Percentiles rank a stretch among this genome's conserved stretches.
phyloP scores from a whole-genome alignment of 129 eudicot genomes.

The Rutidosis leptorrhynchoides region DNA sequence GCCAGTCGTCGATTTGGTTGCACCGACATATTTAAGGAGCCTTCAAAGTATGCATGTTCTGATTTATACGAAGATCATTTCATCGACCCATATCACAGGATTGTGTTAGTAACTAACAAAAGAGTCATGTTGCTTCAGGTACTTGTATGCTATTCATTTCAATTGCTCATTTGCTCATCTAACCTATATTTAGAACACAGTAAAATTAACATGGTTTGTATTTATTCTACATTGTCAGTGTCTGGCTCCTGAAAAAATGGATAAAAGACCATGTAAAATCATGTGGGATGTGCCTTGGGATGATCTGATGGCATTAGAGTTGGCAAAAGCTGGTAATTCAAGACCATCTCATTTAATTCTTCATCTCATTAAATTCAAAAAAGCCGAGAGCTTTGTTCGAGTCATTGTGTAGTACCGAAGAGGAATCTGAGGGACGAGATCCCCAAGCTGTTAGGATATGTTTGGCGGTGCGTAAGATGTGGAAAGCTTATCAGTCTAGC shows the following conservation, averaged over 20 bases:
- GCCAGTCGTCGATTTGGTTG: constrained; percentile 94
- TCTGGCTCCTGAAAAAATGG: constrained; percentile 71
- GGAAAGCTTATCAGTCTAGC: constrained; percentile 67
- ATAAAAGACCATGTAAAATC: constrained; percentile 88
- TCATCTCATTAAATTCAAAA: constrained; percentile 65
- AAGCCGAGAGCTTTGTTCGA: constrained; percentile 70
- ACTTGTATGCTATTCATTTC: neutral
- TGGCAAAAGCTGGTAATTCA: constrained; percentile 76
- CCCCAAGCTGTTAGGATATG: constrained; percentile 89
- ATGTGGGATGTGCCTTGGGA: constrained; percentile 99
- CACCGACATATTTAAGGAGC: constrained; percentile 94
- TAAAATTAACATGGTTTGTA: constrained; percentile 9
- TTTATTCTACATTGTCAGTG: constrained; percentile 51
- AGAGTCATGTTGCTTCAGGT: constrained; percentile 93
- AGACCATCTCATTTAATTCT: constrained; percentile 79
- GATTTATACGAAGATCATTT: constrained; percentile 91
- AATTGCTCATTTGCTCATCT: neutral
- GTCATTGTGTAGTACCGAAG: constrained; percentile 78
- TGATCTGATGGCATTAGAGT: constrained; percentile 77
- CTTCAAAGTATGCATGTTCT: constrained; percentile 94
- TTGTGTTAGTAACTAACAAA: constrained; percentile 79
- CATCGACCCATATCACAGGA: constrained; percentile 69
- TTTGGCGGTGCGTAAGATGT: constrained; percentile 67
- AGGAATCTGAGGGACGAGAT: constrained; percentile 50
- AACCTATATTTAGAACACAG: constrained; percentile 2